Conservation (phyloP, 306 rosid genomes). For the Vicia villosa region DNA sequence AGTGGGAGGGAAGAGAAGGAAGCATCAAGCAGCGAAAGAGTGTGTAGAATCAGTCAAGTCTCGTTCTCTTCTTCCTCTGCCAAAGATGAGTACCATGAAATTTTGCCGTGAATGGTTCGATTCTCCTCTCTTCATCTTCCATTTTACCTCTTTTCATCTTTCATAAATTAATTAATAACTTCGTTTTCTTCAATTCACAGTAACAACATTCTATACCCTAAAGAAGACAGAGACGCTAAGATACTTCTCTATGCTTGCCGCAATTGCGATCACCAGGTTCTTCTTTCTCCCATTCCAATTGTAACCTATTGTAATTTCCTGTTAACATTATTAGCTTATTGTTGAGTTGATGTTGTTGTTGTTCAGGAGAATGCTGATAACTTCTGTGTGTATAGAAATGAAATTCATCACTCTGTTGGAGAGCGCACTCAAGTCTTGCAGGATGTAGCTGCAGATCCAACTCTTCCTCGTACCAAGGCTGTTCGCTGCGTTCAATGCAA, state of each 20-base stretch:
- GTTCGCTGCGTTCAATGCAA: slow-evolving; percentile 88
- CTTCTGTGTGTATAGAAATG: slow-evolving; percentile 89
- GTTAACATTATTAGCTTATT: neutral
- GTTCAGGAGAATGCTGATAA: slow-evolving; percentile 91
- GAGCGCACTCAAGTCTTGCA: slow-evolving; percentile 92
- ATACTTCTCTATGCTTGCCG: slow-evolving; percentile 92
- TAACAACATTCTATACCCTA: slow-evolving; percentile 94
- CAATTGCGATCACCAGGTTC: slow-evolving; percentile 94
- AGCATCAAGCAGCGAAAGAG: neutral
- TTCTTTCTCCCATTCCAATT: neutral
- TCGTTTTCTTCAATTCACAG: slow-evolving; percentile 49
- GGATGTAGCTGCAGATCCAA: slow-evolving; percentile 97
- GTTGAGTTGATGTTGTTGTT: slow-evolving; percentile 13
- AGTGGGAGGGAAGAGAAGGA: slow-evolving; percentile 1
- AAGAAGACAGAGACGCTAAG: slow-evolving; percentile 81
- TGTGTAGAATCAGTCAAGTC: neutral
- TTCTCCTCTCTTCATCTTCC: neutral
- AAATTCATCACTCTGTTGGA: slow-evolving; percentile 87
- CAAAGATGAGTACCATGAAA: slow-evolving; percentile 91
- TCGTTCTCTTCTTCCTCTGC: neutral
- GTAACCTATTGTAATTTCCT: neutral
- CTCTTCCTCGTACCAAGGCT: slow-evolving; percentile 95
- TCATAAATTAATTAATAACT: neutral
- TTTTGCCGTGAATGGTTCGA: slow-evolving; percentile 96
- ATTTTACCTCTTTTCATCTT: neutral